Base-by-base conservation (phyloP, 495 filamentous ascomycete species). In the Penicillium angulare region DNA sequence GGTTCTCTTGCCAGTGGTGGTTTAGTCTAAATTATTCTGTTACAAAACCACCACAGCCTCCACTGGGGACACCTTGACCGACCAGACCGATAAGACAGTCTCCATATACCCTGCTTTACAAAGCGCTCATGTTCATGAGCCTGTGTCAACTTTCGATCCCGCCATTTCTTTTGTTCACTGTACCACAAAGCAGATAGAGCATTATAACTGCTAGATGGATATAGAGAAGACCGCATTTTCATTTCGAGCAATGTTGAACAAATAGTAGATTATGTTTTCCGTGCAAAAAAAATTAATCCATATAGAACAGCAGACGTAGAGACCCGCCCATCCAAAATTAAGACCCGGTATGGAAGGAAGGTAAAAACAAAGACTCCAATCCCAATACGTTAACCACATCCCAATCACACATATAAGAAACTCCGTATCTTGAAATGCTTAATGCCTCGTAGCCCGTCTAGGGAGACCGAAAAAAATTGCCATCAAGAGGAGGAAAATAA, bases 151-250 rank as follows among this genome's bases (percentile, higher is more conserved):
- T 34, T 22, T 35, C 8, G 27, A 31, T 12, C 27, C 13, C n/a
- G n/a, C n/a, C 10, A 43, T 21, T 50, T 38, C 20, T 3, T 44
- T 43, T 22, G 47, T 29, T 43, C 15, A 35, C 21, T 43, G 38
- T 51, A 44, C 42, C 49, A 27, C 31, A 27, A 48, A 24, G 39
- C 47, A 50, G 49, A 43, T 51, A 49, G 54, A 57, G 55, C 26
- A 46, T n/a, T 34, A 48, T 32, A 26, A 29, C 39, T 50, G 26
- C 48, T 24, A 48, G 18, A 40, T 35, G 26, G 39, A 53, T 47
- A 47, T 33, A 54, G 41, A 51, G 31, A 43, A 48, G 33, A 36
- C 7, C 22, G 35, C 35, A 49, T 39, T 40, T 48, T 32, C 16
- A 38, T 18, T 20, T n/a, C 34, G 20, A 41, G 21, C 21, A 35